Evolutionary conservation across 805 yeast genomes (phyloP).

Genomic region (Torulaspora delbrueckii): DNA sequence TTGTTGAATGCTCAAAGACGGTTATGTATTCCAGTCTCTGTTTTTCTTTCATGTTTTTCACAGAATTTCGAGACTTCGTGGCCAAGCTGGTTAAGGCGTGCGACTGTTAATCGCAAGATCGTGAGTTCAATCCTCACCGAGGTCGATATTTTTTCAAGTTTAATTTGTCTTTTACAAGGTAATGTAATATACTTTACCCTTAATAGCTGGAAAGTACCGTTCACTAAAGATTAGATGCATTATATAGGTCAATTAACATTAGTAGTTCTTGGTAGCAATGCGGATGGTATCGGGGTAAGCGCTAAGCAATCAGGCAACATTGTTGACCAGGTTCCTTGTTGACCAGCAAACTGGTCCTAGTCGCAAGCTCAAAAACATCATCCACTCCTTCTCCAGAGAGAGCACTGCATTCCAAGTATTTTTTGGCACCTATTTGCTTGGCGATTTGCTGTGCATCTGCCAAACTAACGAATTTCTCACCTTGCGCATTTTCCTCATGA

Average conservation of each 20-base stretch:
- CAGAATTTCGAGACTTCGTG: conserved; percentile 37
- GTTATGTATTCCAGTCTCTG: no score
- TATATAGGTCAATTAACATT: neutral
- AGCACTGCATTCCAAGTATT: conserved; percentile 83
- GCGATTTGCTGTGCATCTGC: conserved; percentile 67
- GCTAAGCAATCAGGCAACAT: conserved; percentile 36
- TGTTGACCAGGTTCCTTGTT: conserved; percentile 40
- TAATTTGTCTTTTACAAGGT: no score
- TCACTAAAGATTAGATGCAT: neutral
- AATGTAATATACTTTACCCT: neutral
- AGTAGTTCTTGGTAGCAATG: neutral
- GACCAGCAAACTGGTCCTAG: conserved; percentile 69
- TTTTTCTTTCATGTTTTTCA: no score
- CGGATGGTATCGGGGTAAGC: neutral
- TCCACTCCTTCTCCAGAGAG: conserved; percentile 93
- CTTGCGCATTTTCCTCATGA: conserved; percentile 29
- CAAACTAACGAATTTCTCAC: conserved; percentile 45
- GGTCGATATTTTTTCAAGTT: conserved; percentile 36
- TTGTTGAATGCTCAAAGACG: no score
- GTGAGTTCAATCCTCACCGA: conserved; percentile 53
- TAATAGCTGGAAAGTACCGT: neutral
- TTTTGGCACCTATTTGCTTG: conserved; percentile 72
- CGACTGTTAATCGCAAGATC: conserved; percentile 57
- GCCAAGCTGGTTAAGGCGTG: conserved; percentile 55
- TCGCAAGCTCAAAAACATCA: conserved; percentile 87